These are phyloP conservation scores for Aspergillus japonicus DNA, from an alignment of 2,329 filamentous ascomycete genomes.

Conservation along the genomic window DNA sequence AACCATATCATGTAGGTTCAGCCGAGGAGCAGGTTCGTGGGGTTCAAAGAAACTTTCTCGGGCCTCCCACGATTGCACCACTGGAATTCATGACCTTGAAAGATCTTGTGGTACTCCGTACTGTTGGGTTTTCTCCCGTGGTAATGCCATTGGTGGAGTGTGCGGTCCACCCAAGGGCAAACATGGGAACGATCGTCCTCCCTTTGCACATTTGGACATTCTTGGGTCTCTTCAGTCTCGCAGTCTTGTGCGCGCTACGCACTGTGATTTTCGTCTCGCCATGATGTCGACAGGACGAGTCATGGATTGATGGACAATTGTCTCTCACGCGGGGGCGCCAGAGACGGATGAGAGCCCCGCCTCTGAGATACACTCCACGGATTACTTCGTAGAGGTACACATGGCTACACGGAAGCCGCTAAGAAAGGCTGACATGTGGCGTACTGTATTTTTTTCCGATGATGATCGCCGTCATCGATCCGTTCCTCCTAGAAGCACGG, in stretches of 20 bases:
- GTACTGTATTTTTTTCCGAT: too few relatives aligned
- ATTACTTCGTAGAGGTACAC: too few relatives aligned
- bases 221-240: background rate
- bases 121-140: background rate
- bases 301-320: background rate
- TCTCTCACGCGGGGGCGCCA: background rate
- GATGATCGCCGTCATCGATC: too few relatives aligned
- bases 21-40: background rate
- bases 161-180: background rate
- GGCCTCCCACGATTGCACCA: background rate
- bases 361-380: background rate
- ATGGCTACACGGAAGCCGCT: too few relatives aligned
- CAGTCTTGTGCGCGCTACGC: background rate
- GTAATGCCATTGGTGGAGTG: background rate
- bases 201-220: background rate
- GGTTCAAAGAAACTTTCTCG: background rate
- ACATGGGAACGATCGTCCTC: background rate
- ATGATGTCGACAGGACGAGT: background rate
- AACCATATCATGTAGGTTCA: background rate
- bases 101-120: background rate
- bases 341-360: background rate
- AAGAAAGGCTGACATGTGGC: too few relatives aligned
- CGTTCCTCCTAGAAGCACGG: background rate
- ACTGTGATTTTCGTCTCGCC: background rate
- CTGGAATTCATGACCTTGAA: too few relatives aligned